Evolutionary conservation across 192 early-diverging fungal species (phyloP).

Genomic region (Thamnidium elegans): DNA sequence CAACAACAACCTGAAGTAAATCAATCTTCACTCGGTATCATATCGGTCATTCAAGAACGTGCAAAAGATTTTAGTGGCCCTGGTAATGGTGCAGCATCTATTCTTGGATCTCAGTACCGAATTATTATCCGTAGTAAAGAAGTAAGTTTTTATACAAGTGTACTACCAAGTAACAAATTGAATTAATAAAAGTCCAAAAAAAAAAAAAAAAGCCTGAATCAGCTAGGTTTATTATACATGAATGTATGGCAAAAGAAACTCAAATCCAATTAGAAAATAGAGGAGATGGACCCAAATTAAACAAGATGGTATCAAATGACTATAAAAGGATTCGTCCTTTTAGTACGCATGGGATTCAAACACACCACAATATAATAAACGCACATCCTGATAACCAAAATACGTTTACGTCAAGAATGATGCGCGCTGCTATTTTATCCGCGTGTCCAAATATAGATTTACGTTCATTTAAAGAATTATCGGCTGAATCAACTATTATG

Average conservation of each 20-base stretch:
- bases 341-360: neutral
- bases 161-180: too few relatives aligned
- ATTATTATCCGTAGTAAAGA: slow-evolving; percentile 33
- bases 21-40: slow-evolving; percentile 3
- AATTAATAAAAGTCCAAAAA: neutral
- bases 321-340: neutral
- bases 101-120: slow-evolving; percentile 27
- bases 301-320: slow-evolving; percentile 3
- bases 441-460: slow-evolving; percentile 15
- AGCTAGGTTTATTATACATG: slow-evolving; percentile 22
- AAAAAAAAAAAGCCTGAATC: neutral
- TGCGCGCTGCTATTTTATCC: slow-evolving; percentile 12
- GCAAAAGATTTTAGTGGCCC: slow-evolving; percentile 22
- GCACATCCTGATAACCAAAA: neutral
- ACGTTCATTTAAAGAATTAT: slow-evolving; percentile 13
- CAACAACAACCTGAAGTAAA: neutral
- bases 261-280: slow-evolving; percentile 3
- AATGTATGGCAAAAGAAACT: slow-evolving; percentile 20
- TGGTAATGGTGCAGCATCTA: slow-evolving; percentile 14
- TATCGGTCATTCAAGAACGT: slow-evolving; percentile 18
- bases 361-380: neutral
- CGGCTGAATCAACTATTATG: slow-evolving; percentile 7
- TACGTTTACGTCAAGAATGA: neutral
- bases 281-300: neutral
- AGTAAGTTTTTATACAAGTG: slow-evolving; percentile 9